phyloP scores from a whole-genome alignment of 345 rosid species.

The Camelina hispida region DNA sequence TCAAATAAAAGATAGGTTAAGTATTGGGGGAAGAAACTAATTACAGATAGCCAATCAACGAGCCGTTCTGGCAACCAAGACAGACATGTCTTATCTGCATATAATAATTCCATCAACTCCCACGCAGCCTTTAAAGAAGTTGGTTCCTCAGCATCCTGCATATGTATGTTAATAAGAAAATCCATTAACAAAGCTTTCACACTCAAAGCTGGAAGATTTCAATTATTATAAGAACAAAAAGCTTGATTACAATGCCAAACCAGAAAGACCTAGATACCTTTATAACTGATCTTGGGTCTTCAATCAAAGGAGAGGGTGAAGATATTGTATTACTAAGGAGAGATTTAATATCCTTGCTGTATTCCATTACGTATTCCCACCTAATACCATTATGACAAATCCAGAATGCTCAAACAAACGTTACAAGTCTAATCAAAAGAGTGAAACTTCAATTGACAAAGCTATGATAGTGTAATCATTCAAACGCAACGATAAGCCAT shows the following conservation, averaged over 20 bases:
- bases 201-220: conserved; percentile 2
- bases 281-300: conserved; percentile 63
- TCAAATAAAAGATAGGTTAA: conserved; percentile 13
- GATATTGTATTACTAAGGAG: conserved; percentile 64
- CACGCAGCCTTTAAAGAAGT: conserved; percentile 88
- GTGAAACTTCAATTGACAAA: background rate
- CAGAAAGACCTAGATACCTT: conserved; percentile 48
- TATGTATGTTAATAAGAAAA: background rate
- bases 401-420: background rate
- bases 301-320: conserved; percentile 49
- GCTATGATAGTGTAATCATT: background rate
- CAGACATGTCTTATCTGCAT: conserved; percentile 72
- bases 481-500: background rate
- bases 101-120: conserved; percentile 93
- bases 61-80: conserved; percentile 87
- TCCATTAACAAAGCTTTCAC: conserved; percentile 18
- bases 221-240: background rate
- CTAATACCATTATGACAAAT: conserved; percentile 44
- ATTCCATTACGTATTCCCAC: conserved; percentile 93
- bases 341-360: conserved; percentile 72
- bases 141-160: conserved; percentile 63
- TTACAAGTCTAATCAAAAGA: conserved; percentile 1
- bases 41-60: conserved; percentile 96
- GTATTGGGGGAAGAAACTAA: conserved; percentile 38
- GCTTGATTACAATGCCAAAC: background rate